These are phyloP conservation scores for Phytophthora hibernalis DNA, from an alignment of 352 stramenopile genomes.

Conservation along the genomic window DNA sequence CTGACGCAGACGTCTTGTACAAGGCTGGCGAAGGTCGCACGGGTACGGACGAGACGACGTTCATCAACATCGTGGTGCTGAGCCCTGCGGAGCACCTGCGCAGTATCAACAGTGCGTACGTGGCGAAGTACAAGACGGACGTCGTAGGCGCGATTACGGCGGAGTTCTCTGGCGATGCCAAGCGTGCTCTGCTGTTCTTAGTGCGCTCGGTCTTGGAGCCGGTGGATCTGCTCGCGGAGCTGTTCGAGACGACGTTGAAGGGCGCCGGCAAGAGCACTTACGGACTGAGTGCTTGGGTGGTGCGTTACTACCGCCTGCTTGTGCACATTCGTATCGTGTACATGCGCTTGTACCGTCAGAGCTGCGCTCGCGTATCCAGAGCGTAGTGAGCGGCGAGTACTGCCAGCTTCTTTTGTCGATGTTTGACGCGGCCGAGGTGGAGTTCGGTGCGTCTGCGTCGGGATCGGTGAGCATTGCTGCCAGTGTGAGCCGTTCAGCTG, in stretches of 20 bases:
- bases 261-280: conserved; percentile 29
- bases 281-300: conserved; percentile 16
- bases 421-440: conserved; percentile 9
- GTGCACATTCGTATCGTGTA: conserved; percentile 30
- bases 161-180: conserved; percentile 33
- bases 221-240: conserved; percentile 36
- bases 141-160: conserved; percentile 40
- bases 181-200: conserved; percentile 36
- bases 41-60: conserved; percentile 64
- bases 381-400: conserved; percentile 20
- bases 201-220: conserved; percentile 36
- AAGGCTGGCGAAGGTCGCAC: conserved; percentile 68
- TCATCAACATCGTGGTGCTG: conserved; percentile 56
- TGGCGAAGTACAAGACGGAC: conserved; percentile 39
- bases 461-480: background rate
- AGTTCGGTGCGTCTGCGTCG: background rate
- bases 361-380: conserved; percentile 22
- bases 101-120: conserved; percentile 52
- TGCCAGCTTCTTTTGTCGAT: conserved; percentile 1
- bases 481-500: background rate
- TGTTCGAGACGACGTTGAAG: conserved; percentile 44
- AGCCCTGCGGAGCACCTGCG: conserved; percentile 52
- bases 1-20: conserved; percentile 63
- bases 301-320: conserved; percentile 39
- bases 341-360: conserved; percentile 51